Evolutionary conservation across 2,329 filamentous ascomycete species (phyloP), one percentile per base, ranked within the genome.

Genomic region (Cytospora schulzeri): DNA sequence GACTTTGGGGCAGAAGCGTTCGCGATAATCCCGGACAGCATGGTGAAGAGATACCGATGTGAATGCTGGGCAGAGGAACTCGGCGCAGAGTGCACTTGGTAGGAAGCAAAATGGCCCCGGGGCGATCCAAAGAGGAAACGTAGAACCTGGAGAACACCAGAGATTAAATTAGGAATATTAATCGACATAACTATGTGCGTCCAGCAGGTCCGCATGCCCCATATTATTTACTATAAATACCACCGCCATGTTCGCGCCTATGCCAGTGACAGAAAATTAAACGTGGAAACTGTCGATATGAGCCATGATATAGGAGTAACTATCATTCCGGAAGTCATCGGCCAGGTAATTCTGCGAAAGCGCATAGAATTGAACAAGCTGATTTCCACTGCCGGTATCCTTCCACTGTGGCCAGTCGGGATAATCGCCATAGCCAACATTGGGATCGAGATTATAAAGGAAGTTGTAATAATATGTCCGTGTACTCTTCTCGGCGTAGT

Each of bases 381-480:
- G 75, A 63, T 81, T 79, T 1, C 72, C 73, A 3, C 51, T 61
- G 19, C 64, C 64, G 11, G 62, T 64, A 31, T 76, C 71, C 26
- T 71, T 72, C 78, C 79, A 82, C 62, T 76, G 67, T 0, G 80
- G 80, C 80, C 80, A 82, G 11, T 68, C 68, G n/a, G 72, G 70
- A 41, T 72, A 76, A 17, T 73, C 71, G 70, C 77, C 69, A 69
- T 77, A 68, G 66, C 78, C 84, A 26, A 79, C 75, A 70, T 93
- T 93, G 1, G 91, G 91, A 72, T 93, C 85, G 52, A 88, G 75
- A 52, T 87, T 85, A 73, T 91, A 83, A 8, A 93, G 71, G 71
- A 94, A 94, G 58, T 85, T 88, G 70, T 88, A 80, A 71, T 92
- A 93, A 74, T 93, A 93, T 1, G 83, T 84, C 63, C 88, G 83